Percentiles rank a stretch among this genome's conserved stretches.
Evolutionary conservation across 768 basidiomycete genomes (phyloP).

Genomic region (Russula foetens): DNA sequence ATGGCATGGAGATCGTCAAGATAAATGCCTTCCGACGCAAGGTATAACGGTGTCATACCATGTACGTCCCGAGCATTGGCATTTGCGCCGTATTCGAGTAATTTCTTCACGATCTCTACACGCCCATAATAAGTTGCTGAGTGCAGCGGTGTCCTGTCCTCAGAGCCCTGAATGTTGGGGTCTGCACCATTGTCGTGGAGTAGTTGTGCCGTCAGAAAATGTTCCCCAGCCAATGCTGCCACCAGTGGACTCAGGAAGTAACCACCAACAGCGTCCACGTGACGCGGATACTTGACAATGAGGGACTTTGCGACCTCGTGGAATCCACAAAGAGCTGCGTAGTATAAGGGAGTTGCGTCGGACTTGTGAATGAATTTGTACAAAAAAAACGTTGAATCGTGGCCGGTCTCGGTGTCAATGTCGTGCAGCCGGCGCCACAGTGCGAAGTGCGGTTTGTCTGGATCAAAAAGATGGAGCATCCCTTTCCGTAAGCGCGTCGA

Average conservation of each 20-base stretch:
- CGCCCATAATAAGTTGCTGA: neutral
- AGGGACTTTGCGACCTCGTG: neutral
- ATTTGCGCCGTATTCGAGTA: neutral
- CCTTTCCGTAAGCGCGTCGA: neutral
- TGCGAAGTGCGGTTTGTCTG: neutral
- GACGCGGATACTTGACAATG: no score
- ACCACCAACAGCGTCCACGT: neutral
- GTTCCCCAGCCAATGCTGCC: neutral
- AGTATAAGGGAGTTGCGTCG: neutral
- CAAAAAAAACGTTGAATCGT: neutral
- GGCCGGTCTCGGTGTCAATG: neutral
- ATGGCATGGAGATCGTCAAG: neutral
- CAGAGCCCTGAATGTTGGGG: rapidly evolving
- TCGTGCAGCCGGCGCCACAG: neutral
- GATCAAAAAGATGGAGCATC: neutral
- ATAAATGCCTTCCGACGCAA: neutral
- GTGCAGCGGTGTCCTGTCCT: neutral
- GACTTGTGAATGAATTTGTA: neutral
- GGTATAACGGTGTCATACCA: neutral
- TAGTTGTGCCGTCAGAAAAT: neutral
- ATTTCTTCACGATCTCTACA: neutral
- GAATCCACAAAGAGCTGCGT: neutral
- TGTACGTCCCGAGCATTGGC: rapidly evolving
- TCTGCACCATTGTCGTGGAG: neutral
- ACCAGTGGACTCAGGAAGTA: neutral